Conservation (phyloP, 257 asterid species). For the Voacanga thouarsii region DNA sequence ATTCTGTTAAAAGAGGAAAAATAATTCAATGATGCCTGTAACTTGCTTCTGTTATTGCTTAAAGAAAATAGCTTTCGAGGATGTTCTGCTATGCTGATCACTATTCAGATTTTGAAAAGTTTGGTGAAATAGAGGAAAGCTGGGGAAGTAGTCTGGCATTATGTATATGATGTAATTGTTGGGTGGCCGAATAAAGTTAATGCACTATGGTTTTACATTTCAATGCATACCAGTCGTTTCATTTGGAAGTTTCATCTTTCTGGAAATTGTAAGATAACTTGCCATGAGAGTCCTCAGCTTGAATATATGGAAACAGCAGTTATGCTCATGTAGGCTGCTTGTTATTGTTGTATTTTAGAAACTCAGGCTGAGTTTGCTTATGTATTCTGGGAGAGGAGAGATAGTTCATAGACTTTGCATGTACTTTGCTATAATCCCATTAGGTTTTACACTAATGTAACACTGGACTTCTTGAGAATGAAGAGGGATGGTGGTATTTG, state of each 20-base stretch:
- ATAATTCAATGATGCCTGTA: neutral
- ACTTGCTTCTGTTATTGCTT: neutral
- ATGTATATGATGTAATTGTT: neutral
- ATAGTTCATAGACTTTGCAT: neutral
- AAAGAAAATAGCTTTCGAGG: neutral
- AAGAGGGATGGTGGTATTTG: neutral
- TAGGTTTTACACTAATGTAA: neutral
- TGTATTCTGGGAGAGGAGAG: neutral
- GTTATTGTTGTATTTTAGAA: neutral
- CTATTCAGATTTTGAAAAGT: neutral
- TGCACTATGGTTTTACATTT: neutral
- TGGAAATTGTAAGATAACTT: neutral
- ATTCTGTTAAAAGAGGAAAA: neutral
- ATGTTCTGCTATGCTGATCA: neutral
- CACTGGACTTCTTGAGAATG: neutral
- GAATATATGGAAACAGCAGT: neutral
- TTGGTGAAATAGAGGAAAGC: neutral
- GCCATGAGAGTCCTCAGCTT: neutral
- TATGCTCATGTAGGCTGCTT: neutral
- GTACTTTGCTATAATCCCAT: neutral
- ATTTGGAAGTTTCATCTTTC: neutral
- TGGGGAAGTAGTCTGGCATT: neutral
- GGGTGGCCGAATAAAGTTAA: neutral
- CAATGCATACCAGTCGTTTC: neutral
- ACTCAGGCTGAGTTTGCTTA: neutral